Base-by-base conservation (phyloP, 805 yeast genomes). In the Cyberlindnera sargentensis region DNA sequence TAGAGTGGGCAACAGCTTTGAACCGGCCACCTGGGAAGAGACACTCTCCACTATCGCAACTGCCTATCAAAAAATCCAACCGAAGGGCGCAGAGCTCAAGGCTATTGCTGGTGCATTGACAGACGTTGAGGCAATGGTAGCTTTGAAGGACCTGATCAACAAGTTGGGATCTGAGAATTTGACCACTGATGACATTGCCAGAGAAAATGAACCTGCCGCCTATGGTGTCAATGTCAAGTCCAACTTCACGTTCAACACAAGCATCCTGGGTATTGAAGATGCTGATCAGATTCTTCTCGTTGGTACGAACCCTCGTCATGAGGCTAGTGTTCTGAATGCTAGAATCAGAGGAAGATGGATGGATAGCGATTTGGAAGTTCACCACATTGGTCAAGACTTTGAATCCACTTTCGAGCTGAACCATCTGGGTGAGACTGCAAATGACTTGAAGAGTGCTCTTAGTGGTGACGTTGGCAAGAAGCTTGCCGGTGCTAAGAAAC, bases 251-350 rank as follows among this genome's bases (percentile, higher is more conserved):
- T 86, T 86, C 75, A 86, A 85, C 74, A 76, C 95, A 10, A 72
- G 85, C 35, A 79, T 86, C 49, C 80, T 76, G 43, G 93, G 93
- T 37, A 74, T 86, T 50, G 93, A 84, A 63, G 82, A 80, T 46
- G 89, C 95, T 42, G 95, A 87, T 60, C 86, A 77, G 53, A 81
- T 86, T 48, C 71, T 86, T 57, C 72, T 86, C 47, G 76, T 86
- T 45, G 95, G 95, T 49, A 80, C 95, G 37, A 86, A 86, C 70
- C 95, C 95, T 46, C 76, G 95, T 61, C 88, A 76, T 60, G 95
- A 86, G 69, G 95, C 95, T 46, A 88, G 95, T 36, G 95, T 87
- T 15, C 72, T 86, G 56, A 86, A 86, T 64, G 78, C 91, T 35
- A 77, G 95, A 66, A 81, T 86, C 55, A 78, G 95, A 72, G 82